These are phyloP conservation scores for Rhodotorula sp. DNA, from an alignment of 1,284 basidiomycete genomes.

Conservation along the genomic window DNA sequence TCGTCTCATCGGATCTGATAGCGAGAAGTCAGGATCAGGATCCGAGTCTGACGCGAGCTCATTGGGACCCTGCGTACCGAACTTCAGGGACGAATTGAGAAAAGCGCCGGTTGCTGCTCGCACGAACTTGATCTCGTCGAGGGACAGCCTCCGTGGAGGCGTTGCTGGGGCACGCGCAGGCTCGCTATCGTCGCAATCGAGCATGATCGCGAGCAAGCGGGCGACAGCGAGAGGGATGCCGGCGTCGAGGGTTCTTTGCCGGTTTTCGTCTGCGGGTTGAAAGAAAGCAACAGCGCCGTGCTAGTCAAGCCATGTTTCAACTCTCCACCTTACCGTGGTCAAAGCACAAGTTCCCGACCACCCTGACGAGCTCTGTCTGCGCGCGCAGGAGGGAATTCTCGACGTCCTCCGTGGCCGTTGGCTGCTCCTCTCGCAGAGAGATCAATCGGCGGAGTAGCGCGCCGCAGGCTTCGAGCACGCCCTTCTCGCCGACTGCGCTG, in stretches of 20 bases:
- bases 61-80: constrained; percentile 54
- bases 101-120: constrained; percentile 76
- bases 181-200: background rate
- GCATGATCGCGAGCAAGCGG: background rate
- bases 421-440: background rate
- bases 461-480: background rate
- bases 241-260: constrained; percentile 10
- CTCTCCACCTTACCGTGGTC: constrained; percentile 15
- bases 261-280: constrained; percentile 12
- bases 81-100: constrained; percentile 73
- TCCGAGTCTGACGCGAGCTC: constrained; percentile 37
- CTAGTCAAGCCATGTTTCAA: background rate
- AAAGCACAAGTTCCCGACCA: constrained; percentile 34
- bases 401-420: background rate
- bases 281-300: background rate
- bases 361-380: constrained; percentile 19
- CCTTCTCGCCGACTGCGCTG: background rate
- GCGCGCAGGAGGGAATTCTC: background rate
- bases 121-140: constrained; percentile 61
- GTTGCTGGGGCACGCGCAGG: background rate
- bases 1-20: constrained; percentile 66
- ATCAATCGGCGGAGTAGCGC: background rate
- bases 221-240: background rate
- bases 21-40: background rate
- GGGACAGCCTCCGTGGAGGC: background rate